phyloP scores from a whole-genome alignment of 768 basidiomycete genomes.

The Calocera viscosa region DNA sequence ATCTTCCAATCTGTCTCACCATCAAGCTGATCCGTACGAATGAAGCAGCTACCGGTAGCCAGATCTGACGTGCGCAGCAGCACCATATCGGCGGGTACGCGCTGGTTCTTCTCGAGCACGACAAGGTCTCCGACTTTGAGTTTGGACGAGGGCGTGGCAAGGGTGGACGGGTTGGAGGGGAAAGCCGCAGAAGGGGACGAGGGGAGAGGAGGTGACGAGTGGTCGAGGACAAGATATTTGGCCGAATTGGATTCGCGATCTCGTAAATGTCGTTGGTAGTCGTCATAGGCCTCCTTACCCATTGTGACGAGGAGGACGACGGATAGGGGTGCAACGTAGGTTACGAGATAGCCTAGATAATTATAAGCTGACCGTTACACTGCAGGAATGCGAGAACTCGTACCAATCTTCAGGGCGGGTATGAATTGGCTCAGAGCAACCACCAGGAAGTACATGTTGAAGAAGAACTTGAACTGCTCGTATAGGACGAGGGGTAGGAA shows the following conservation, averaged over 20 bases:
- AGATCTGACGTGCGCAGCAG: slow-evolving; percentile 73
- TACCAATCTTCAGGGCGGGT: slow-evolving; percentile 90
- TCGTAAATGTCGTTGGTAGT: slow-evolving; percentile 85
- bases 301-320: slow-evolving; percentile 92
- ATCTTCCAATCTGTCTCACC: slow-evolving; percentile 99
- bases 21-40: slow-evolving; percentile 93
- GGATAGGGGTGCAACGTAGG: slow-evolving; percentile 90
- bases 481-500: slow-evolving; percentile 96
- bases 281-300: slow-evolving; percentile 98
- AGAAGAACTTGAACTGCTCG: slow-evolving; percentile 99
- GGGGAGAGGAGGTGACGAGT: slow-evolving; percentile 25
- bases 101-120: slow-evolving; percentile 87
- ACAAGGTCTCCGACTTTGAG: slow-evolving; percentile 87
- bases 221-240: slow-evolving; percentile 72
- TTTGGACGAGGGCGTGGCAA: slow-evolving; percentile 75
- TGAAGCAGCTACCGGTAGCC: slow-evolving; percentile 84
- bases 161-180: slow-evolving; percentile 34
- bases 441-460: slow-evolving; percentile 95
- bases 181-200: slow-evolving; percentile 17
- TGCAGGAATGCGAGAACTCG: slow-evolving; percentile 19
- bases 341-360: slow-evolving; percentile 72
- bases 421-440: slow-evolving; percentile 94
- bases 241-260: slow-evolving; percentile 93
- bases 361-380: slow-evolving; percentile 8
- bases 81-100: slow-evolving; percentile 89